Base-by-base conservation (phyloP, 306 rosid genomes). In the Carpinus fangiana region DNA sequence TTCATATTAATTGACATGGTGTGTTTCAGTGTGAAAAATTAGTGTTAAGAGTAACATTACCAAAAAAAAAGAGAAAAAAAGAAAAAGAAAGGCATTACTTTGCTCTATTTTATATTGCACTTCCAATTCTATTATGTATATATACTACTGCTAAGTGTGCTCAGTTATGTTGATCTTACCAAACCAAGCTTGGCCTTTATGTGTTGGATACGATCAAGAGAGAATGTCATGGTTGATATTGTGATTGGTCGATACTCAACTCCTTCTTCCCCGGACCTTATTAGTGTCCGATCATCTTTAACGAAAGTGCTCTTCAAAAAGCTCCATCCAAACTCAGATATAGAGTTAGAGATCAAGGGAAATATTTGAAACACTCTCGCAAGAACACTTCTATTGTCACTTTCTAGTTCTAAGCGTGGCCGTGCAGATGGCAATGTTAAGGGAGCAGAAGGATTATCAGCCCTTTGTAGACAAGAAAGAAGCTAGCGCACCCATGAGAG, bases 401-500 rank as follows among this genome's bases (percentile, higher is more conserved):
- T 61, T 18, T 52, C 62, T 23, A 72, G 50, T 21, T 82, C 14
- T 1, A 79, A 20, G 7, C 18, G 60, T 67, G 52, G 21, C 4
- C 61, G 72, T 5, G 86, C 26, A 23, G 26, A 80, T 13, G 95
- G 92, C 56, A 88, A 62, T 2, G 92, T 88, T 55, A 87, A 69
- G 3, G 95, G 95, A 38, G 85, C 80, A 66, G 88, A 84, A n/a
- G 87, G 86, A 5, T 90, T 43, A 4, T 84, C 87, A 64, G 79
- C 82, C 28, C 91, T 84, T 70, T 75, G 82, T 34, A 89, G 59
- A 76, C 83, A 85, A 20, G 96, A 82, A 65, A 90, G 85, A 79
- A 90, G n/a, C n/a, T n/a, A n/a, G 90, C 36, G 89, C 85, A 52
- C 88, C 86, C 96, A 90, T 90, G 2, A 88, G 82, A 28, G 92